phyloP scores from a whole-genome alignment of 768 basidiomycete species.

The Hebeloma cylindrosporum region DNA sequence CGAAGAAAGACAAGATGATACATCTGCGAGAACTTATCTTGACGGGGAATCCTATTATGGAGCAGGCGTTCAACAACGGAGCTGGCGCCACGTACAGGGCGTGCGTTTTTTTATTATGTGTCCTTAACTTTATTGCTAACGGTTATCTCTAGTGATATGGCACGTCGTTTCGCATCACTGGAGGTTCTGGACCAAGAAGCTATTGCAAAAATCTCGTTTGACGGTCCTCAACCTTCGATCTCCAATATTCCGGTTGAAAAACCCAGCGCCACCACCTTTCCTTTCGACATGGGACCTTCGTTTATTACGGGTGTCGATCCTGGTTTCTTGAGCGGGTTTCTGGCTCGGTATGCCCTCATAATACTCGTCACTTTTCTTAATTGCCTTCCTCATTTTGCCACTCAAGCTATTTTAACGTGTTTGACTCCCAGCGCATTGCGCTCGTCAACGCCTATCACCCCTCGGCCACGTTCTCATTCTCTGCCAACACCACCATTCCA shows the following conservation, averaged over 20 bases:
- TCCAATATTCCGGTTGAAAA: conserved; percentile 40
- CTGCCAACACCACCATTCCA: conserved; percentile 81
- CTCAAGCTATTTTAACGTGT: conserved; percentile 77
- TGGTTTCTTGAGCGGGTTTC: conserved; percentile 69
- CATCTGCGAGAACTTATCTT: conserved; percentile 73
- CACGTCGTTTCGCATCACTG: conserved; percentile 76
- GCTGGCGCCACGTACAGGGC: conserved; percentile 65
- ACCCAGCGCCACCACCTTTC: conserved; percentile 72
- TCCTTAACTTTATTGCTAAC: conserved; percentile 1
- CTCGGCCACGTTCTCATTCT: conserved; percentile 88
- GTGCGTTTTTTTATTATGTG: conserved; percentile 38
- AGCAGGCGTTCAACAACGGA: conserved; percentile 55
- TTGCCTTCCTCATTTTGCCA: conserved; percentile 13
- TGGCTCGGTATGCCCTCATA: conserved; percentile 58
- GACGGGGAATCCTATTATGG: conserved; percentile 73
- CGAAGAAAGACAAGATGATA: conserved; percentile 56
- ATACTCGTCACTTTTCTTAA: conserved; percentile 1
- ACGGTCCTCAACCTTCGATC: conserved; percentile 57
- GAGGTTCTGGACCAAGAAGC: conserved; percentile 83
- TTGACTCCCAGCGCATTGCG: conserved; percentile 71
- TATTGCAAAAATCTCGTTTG: conserved; percentile 78
- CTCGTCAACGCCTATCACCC: conserved; percentile 79
- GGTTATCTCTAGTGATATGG: conserved; percentile 63
- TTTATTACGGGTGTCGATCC: conserved; percentile 76
- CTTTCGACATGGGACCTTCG: conserved; percentile 68